These are phyloP conservation scores for Chytridium lagenaria DNA, from an alignment of 371 early-diverging fungal species.

Conservation along the genomic window DNA sequence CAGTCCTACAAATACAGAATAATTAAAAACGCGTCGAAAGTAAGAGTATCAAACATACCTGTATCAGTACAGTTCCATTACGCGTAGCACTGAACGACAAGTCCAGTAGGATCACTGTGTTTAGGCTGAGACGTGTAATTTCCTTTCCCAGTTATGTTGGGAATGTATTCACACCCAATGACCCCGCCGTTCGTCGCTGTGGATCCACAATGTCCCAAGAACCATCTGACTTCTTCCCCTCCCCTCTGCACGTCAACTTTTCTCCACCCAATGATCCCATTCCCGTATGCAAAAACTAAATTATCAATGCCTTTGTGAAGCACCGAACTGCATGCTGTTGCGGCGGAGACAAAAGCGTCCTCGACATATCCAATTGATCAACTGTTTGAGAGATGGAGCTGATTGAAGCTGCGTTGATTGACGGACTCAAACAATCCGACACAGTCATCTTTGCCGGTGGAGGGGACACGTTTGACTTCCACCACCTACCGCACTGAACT, in stretches of 20 bases:
- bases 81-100: slow-evolving; percentile 34
- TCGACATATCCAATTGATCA: background rate
- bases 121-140: background rate
- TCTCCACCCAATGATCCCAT: slow-evolving; percentile 30
- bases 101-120: slow-evolving; percentile 21
- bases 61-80: slow-evolving; percentile 34
- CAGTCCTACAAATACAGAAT: slow-evolving; percentile 26
- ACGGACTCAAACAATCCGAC: slow-evolving; percentile 7
- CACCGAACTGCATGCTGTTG: slow-evolving; percentile 31
- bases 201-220: slow-evolving; percentile 23
- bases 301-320: slow-evolving; percentile 19
- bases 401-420: slow-evolving; percentile 3
- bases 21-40: background rate
- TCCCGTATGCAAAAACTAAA: slow-evolving; percentile 28
- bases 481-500: slow-evolving; percentile 16
- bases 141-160: slow-evolving; percentile 22
- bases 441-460: slow-evolving; percentile 6
- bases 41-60: slow-evolving; percentile 16
- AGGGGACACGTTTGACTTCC: slow-evolving; percentile 9
- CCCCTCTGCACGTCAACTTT: slow-evolving; percentile 5
- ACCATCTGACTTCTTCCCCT: slow-evolving; percentile 33
- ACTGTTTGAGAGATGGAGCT: background rate
- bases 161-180: slow-evolving; percentile 35
- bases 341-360: slow-evolving; percentile 23
- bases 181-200: slow-evolving; percentile 23